Evolutionary conservation across 805 yeast species (phyloP), one percentile per base, ranked within the genome.

Genomic region (Candida hispaniensis): DNA sequence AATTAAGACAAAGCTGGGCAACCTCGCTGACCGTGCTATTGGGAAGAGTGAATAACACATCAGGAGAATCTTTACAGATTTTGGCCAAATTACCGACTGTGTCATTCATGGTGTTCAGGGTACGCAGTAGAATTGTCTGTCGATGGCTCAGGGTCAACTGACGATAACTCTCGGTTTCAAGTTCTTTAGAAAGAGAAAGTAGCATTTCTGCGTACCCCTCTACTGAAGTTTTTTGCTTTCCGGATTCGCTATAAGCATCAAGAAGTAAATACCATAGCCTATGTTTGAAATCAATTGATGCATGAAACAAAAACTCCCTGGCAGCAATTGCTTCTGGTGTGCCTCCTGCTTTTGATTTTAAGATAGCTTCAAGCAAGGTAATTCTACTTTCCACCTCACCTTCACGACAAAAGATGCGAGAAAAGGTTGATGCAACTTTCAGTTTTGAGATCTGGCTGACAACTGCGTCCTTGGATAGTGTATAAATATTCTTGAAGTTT

Each of bases 261-360:
- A 82, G 64, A 11, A 86, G 58, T 14, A 78, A 64, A 18, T 70
- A 71, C 93, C 96, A 86, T 2, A 91, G 56, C 36, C 75, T 75
- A 22, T 85, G 57, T 39, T 70, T 71, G 50, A 83, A 66, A 14
- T 71, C 76, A 14, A 78, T 59, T 0, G 91, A 71, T 0, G 93
- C 73, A 8, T 60, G 61, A 3, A 61, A 56, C 10, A 91, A 60
- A 48, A 88, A 82, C 8, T 60, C 54, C 14, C 65, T 60, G 52
- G 83, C 74, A 6, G 85, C 73, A 10, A 48, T 44, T 20, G 67
- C 61, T 20, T 64, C 68, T 1, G 49, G 39, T 18, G 39, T 6
- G 29, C 21, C 38, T 10, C 9, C 11, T 5, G 28, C 15, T 39
- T 46, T 29, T 15, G 47, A 50, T 50, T 56, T 54, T n/a, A 57